Evolutionary conservation across 352 stramenopile species (phyloP), one percentile per base, ranked within the genome.

Genomic region (Phytopythium boreale): DNA sequence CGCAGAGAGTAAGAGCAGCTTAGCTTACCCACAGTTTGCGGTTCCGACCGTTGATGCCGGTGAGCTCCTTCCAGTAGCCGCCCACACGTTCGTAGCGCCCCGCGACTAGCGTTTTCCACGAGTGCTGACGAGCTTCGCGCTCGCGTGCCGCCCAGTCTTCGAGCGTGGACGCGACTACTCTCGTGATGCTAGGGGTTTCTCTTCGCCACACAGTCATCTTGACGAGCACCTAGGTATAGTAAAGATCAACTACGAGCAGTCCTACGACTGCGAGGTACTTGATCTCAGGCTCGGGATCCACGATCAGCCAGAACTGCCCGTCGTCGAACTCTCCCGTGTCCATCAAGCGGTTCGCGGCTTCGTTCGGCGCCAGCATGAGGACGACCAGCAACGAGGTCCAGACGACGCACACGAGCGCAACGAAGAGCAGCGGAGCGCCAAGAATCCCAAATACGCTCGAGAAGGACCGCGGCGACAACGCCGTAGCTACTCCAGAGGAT

Each of bases 291-390:
- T 68, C 52, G 26, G 65, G 51, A 11, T 68, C 68, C 41, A 65
- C 62, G 44, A 80, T 66, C 36, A 74, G 57, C 80, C 77, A 88
- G 56, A 87, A 88, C 6, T 75, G 69, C 0, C 75, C 77, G 29
- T 74, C 47, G 53, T 88, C 77, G 29, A 84, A 80, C 14, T 71
- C 62, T 4, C 66, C 58, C 14, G 77, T 87, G 56, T 87, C 68
- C 79, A 84, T 85, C 7, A 88, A 50, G 27, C 70, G 73, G 56
- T 82, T 85, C 0, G 70, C 77, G 0, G 62, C 70, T 19, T 68
- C 59, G 24, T 81, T 86, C 0, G 77, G 77, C 3, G 63, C 55
- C 7, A 76, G 50, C 31, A 78, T 82, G n/a, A 87, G 63, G 19
- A 76, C 47, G 7, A 77, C 66, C n/a, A 85, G 49, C 52, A 75